Evolutionary conservation across 768 basidiomycete genomes (phyloP), one percentile per base, ranked within the genome.

Genomic region (Pisolithus marmoratus): DNA sequence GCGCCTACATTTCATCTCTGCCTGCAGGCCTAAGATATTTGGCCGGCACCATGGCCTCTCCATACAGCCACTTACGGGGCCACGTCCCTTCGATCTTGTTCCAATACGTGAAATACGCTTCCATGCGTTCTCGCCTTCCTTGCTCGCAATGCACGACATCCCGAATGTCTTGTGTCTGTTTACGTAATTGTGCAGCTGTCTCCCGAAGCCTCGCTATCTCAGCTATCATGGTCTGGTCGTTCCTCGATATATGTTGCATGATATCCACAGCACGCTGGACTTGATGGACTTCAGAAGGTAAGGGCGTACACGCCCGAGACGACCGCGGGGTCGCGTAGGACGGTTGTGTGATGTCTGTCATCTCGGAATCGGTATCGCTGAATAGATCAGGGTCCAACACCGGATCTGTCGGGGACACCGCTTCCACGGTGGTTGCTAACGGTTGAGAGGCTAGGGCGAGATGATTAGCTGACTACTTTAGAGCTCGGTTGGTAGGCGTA

Each of bases 81-180:
- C 68, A 64, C 4, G 5, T 45, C 2, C 58, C 56, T 12, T 58
- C 53, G 5, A 55, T 59, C 24, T 70, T 54, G 24, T 57, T 55
- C 64, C 68, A 69, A 31, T 65, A 59, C 27, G 51, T 49, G 36
- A 62, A 69, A 23, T 57, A 68, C 8, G 53, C 27, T 19, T 67
- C 60, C 57, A 69, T 60, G 14, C 67, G 52, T 41, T 60, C 59
- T 46, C 63, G 52, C 14, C 67, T 54, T 15, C 55, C 63, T 26
- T 14, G 50, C 50, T 67, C 63, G 0, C 56, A 62, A 44, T 58
- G 58, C 1, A 57, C 56, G 8, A 62, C 54, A 4, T 60, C 58
- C 9, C 66, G 61, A 23, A 60, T n/a, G n/a, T 60, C 57, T 40
- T 57, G 56, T 9, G 56, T 63, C 36, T 50, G 58, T 31, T 58